Base-by-base conservation (phyloP, 225 moss, liverwort and hornwort species). In the Bryoerythrophyllum caledonicum region DNA sequence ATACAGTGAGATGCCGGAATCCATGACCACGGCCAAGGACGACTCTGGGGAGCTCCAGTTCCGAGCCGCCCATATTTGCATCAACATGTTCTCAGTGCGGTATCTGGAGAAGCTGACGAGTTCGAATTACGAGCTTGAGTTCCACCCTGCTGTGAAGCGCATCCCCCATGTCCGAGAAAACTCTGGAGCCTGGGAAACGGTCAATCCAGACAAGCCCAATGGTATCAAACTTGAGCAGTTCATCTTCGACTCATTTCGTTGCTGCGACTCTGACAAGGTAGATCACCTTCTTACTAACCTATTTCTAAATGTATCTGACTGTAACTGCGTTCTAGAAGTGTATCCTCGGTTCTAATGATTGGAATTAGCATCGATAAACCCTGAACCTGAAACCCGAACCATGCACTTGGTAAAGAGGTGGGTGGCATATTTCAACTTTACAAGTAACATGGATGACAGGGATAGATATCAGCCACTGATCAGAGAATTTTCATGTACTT, bases 171-270 rank as follows among this genome's bases (percentile, higher is more conserved):
- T 86, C 71, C 81, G 80, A 81, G 76, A 84, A 37, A 55, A 60
- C 37, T 75, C 71, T 68, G 83, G 81, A 37, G 20, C 48, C 27
- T 86, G 86, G 86, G 77, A 80, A 48, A 63, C 78, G 14, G 82
- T 94, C 6, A 74, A 58, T 58, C 94, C 92, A 13, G 87, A 86
- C 4, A 83, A 80, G 51, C 90, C 91, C 8, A 94, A 96, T 60
- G 96, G 92, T 57, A 87, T 94, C 20, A 96, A 96, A 74, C 86
- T 96, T 9, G 96, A 96, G 76, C 91, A 85, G 37, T 96, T 92
- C 21, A 92, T 96, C 77, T 96, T 96, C 74, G 96, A 96, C 78
- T 85, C 92, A 4, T 96, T 96, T 66, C 90, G 79, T 34, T 89
- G 43, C 56, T 91, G 89, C 68, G 74, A 85, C 40, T 74, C 87